Evolutionary conservation across 73 alveolate genomes (phyloP).

Genomic region (Blepharisma stoltei): DNA sequence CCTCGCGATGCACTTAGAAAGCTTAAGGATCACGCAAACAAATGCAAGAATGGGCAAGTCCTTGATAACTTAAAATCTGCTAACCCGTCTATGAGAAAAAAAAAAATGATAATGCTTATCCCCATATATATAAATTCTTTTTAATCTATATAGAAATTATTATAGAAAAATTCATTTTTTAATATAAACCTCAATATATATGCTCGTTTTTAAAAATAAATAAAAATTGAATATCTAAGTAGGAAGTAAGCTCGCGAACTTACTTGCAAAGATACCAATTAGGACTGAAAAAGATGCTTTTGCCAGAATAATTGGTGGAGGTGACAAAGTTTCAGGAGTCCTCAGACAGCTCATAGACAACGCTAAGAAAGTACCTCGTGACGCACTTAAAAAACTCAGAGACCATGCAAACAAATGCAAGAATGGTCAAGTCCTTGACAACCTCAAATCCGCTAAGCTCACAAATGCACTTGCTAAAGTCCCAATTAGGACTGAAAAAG

Average conservation of each 20-base stretch:
- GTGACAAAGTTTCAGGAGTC: constrained; percentile 14
- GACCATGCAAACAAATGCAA: not conserved
- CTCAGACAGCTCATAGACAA: not conserved
- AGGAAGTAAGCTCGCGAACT: too few species aligned
- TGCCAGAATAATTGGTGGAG: constrained; percentile 21
- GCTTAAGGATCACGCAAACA: not conserved
- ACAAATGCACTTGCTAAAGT: not conserved
- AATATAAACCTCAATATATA: too few species aligned
- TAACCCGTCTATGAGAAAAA: too few species aligned
- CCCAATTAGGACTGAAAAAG: constrained; percentile 2
- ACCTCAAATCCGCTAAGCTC: constrained; percentile 19
- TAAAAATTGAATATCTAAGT: too few species aligned
- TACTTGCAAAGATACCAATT: not conserved
- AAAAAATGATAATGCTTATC: too few species aligned
- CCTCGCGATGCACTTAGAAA: constrained; percentile 9
- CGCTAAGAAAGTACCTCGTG: constrained; percentile 12
- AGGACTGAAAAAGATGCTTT: constrained; percentile 18
- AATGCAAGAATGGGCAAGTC: not conserved
- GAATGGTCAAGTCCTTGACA: not conserved
- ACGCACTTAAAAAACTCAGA: not conserved
- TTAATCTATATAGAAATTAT: too few species aligned
- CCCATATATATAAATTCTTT: too few species aligned
- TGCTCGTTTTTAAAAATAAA: too few species aligned
- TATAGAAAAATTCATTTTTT: too few species aligned
- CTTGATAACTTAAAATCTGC: not conserved